Percentiles rank a stretch among this genome's conserved stretches.
Conservation (phyloP, 148 eudicot species). For the Rhododendron simsii region DNA sequence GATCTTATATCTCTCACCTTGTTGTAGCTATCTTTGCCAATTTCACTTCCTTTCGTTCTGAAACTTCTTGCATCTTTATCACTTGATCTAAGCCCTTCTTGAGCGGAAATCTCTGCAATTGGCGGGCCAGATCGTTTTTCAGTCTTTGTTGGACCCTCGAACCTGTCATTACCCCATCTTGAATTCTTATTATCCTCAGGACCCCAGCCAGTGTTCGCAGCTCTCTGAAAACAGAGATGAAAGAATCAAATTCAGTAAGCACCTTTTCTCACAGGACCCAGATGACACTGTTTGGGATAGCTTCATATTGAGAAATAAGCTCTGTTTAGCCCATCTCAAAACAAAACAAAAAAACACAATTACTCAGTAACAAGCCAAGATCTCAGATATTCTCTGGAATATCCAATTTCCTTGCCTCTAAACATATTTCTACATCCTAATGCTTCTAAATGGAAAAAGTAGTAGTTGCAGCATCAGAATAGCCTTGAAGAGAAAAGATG, state of each 20-base stretch:
- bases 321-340: background rate
- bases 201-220: conserved; percentile 96
- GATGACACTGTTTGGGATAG: background rate
- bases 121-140: conserved; percentile 30
- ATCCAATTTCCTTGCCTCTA: background rate
- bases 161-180: conserved; percentile 57
- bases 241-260: background rate
- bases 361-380: background rate
- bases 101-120: conserved; percentile 14
- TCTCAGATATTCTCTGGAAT: background rate
- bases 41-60: conserved; percentile 23
- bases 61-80: conserved; percentile 33
- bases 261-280: background rate
- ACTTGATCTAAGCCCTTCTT: conserved; percentile 19
- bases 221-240: conserved; percentile 50
- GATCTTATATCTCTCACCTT: conserved; percentile 23
- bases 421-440: background rate
- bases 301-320: background rate
- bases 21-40: conserved; percentile 18
- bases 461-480: too few relatives aligned
- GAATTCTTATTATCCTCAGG: conserved; percentile 56
- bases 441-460: background rate
- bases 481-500: background rate
- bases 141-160: conserved; percentile 29
- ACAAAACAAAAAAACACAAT: background rate